These are phyloP conservation scores for Cutaneotrichosporon sp. DNA, from an alignment of 1,284 basidiomycete species.

Conservation along the genomic window DNA sequence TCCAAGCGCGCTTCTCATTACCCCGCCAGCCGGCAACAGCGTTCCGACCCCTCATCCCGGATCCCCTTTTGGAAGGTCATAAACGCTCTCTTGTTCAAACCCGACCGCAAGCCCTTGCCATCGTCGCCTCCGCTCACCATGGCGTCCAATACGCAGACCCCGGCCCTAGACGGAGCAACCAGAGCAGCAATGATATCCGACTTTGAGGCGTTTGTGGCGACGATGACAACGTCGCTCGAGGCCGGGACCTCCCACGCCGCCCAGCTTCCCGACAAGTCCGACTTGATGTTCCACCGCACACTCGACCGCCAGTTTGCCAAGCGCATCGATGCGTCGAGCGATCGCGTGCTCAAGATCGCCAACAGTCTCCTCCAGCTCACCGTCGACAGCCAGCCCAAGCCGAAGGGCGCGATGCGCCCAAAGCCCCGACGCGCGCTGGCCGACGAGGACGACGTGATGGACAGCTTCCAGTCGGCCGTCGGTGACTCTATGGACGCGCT, in stretches of 20 bases:
- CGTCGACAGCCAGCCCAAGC: constrained; percentile 41
- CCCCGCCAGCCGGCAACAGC: background rate
- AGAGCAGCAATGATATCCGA: too few relatives aligned
- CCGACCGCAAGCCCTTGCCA: background rate
- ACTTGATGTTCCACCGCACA: constrained; percentile 81
- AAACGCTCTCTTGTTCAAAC: background rate
- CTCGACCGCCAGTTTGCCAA: constrained; percentile 70
- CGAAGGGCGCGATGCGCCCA: constrained; percentile 54
- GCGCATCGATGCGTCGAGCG: constrained; percentile 39
- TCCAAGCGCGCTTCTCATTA: background rate
- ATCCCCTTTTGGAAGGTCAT: background rate
- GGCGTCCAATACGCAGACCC: background rate
- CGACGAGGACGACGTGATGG: constrained; percentile 75
- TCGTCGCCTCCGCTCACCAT: background rate
- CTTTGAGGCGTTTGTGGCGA: constrained; percentile 38
- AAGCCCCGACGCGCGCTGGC: constrained; percentile 54
- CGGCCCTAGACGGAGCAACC: too few relatives aligned
- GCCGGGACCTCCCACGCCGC: constrained; percentile 45
- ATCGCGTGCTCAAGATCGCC: constrained; percentile 57
- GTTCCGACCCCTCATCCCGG: background rate
- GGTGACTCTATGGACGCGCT: constrained; percentile 82
- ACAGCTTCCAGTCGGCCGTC: constrained; percentile 71
- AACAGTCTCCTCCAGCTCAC: constrained; percentile 66
- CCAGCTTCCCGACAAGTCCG: constrained; percentile 56
- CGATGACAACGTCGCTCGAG: constrained; percentile 45